phyloP scores from a whole-genome alignment of 352 stramenopile genomes.

The Phytophthora sansomeana region DNA sequence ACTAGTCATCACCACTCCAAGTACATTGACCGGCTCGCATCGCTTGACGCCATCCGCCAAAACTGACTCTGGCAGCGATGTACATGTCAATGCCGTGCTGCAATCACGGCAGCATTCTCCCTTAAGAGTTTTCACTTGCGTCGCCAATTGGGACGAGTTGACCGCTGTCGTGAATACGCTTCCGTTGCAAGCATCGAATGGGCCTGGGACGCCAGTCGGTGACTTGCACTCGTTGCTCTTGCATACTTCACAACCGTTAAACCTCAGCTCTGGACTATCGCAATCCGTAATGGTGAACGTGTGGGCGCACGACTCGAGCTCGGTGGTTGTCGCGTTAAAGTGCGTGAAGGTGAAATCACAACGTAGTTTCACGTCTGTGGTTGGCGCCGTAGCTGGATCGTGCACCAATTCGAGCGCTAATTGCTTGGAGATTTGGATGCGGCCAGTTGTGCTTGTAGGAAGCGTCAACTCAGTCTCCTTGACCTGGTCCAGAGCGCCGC shows the following conservation, averaged over 20 bases:
- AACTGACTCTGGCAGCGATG: slow-evolving; percentile 8
- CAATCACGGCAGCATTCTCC: slow-evolving; percentile 16
- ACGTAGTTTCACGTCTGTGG: slow-evolving; percentile 14
- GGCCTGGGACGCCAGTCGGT: neutral
- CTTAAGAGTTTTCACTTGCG: neutral
- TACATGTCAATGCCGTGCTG: slow-evolving; percentile 12
- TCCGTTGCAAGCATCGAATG: slow-evolving; percentile 20
- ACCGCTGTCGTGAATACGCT: slow-evolving; percentile 17
- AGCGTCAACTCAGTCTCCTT: neutral
- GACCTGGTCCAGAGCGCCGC: neutral
- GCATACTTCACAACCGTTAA: slow-evolving; percentile 1
- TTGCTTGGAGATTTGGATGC: slow-evolving; percentile 20
- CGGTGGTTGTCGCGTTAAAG: slow-evolving; percentile 1
- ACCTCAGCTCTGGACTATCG: slow-evolving; percentile 3
- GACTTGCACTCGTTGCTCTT: slow-evolving; percentile 17
- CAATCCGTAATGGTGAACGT: slow-evolving; percentile 23
- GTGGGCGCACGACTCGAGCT: slow-evolving; percentile 14
- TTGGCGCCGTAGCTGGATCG: slow-evolving; percentile 7
- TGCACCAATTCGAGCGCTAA: slow-evolving; percentile 19
- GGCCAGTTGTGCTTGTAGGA: neutral
- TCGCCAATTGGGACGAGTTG: neutral
- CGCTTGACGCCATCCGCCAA: slow-evolving; percentile 14
- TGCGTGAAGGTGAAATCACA: slow-evolving; percentile 32
- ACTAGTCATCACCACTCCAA: neutral
- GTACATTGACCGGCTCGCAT: slow-evolving; percentile 4